Evolutionary conservation across 768 basidiomycete species (phyloP), one percentile per base, ranked within the genome.

Genomic region (Strobilomyces echinocephalus): DNA sequence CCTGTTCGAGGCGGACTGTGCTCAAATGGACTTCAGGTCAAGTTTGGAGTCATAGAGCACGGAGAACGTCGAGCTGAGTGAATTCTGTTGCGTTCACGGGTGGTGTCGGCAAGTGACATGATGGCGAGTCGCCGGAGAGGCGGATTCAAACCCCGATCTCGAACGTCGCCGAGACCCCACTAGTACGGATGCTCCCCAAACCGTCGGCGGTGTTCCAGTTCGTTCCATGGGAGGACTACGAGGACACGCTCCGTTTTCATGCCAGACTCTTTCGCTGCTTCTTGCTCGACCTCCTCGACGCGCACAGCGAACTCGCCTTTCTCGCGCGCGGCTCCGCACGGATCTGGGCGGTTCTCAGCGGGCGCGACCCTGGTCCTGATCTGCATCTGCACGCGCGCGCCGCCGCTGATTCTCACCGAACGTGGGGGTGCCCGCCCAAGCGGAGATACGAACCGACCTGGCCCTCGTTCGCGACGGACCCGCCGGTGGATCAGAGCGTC

Each of bases 101-200:
- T 38, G 36, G 16, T 16, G 36, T 38, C 18, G 36, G 33, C 12
- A 24, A n/a, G n/a, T 24, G 24, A 24, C 24, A 24, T 4, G 2
- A 24, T 24, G 24, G 24, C 24, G 24, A 24, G 24, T 24, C 24
- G 24, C 24, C 24, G 24, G 4, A 24, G 24, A 4, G 4, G 21
- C 14, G 9, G 38, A 50, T 61, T 61, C 36, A 49, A 59, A 30
- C 43, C 58, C 60, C 60, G 60, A 59, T 46, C 2, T 24, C 24
- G 24, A 24, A 24, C 24, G 2, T 9, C 44, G n/a, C 26, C 30
- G n/a, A 45, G 16, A 11, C 12, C 41, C 14, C 24, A 4, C 24
- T 24, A 24, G 24, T 24, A 8, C 24, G 24, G 24, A 42, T 42
- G 41, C 12, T 26, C 15, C 41, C 11, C 6, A 21, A 26, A 42